phyloP scores from a whole-genome alignment of 768 basidiomycete species.

The Tremella mesenterica region DNA sequence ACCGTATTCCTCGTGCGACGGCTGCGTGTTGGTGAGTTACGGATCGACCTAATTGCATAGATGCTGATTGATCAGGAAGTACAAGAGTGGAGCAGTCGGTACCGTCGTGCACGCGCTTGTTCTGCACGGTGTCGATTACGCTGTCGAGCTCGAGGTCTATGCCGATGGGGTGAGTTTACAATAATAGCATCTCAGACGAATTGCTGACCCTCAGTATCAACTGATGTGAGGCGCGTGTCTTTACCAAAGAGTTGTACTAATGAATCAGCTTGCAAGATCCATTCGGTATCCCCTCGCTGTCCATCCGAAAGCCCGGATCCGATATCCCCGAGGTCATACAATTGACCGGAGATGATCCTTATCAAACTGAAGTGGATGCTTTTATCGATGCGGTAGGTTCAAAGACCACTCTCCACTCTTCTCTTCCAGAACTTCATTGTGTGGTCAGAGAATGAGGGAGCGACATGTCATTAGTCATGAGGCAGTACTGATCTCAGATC shows the following conservation, averaged over 20 bases:
- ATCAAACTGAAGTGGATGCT: conserved; percentile 79
- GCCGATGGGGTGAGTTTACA: conserved; percentile 58
- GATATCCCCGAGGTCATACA: conserved; percentile 34
- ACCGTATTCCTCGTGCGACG: conserved; percentile 82
- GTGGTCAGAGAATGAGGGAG: background rate
- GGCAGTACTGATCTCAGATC: conserved; percentile 13
- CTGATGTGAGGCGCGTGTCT: background rate
- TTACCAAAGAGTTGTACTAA: no score
- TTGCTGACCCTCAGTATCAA: background rate
- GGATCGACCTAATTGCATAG: background rate
- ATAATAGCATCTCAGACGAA: background rate
- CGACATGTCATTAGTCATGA: background rate
- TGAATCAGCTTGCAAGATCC: conserved; percentile 54
- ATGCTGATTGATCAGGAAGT: conserved; percentile 53
- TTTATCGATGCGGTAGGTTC: conserved; percentile 55
- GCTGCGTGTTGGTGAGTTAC: conserved; percentile 66
- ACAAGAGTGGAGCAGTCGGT: conserved; percentile 86
- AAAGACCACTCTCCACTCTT: background rate
- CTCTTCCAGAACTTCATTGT: background rate
- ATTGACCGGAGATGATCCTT: conserved; percentile 29
- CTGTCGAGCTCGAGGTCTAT: conserved; percentile 84
- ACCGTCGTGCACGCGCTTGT: conserved; percentile 78
- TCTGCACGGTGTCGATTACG: conserved; percentile 83
- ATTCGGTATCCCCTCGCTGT: conserved; percentile 79
- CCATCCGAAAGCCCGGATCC: conserved; percentile 54